Base-by-base conservation (phyloP, 2,329 filamentous ascomycete species). In the Sphaerostilbella broomeana region DNA sequence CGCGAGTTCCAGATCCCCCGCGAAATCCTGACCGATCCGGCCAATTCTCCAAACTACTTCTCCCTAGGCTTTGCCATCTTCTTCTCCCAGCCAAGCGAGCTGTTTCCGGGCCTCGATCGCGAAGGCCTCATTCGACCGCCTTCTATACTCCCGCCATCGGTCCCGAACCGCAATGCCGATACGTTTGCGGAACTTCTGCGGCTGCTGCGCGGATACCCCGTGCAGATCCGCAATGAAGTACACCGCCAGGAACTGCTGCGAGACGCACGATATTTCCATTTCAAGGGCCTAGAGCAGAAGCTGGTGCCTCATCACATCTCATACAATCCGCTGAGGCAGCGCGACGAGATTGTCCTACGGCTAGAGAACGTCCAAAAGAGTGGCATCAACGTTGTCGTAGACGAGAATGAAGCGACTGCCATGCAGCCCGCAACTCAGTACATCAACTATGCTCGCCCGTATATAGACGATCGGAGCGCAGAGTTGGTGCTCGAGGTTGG, bases 21-120 rank as follows among this genome's bases (percentile, higher is more conserved):
- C 47, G 86, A 94, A 51, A 72, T 94, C 45, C 94, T 97, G 61
- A 82, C 77, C 20, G 75, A 77, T 24, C 86, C 88, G 1, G 90
- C 89, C 18, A 89, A 97, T 63, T 81, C 79, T n/a, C 89, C 89
- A 10, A 97, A 97, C 61, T 97, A 88, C 71, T 97, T 97, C 69
- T 84, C 87, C 1, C 75, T 95, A 4, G 89, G 89, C 43, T 95
- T 94, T 55, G 83, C 81, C 25, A 77, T 86, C 51, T 94, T 94
- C 71, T 94, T 95, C 66, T 81, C 81, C 12, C 79, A 78, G 2
- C 85, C 85, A 0, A 72, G 77, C 11, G 83, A 94, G 52, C 75
- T 88, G 5, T 95, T 95, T 51, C 90, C 90, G 0, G 90, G 89
- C 2, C 74, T 95, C 1, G 79, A 88, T 43, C 79, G 86, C 36